A percentile compares a stretch with the other conserved stretches of the same genome.
Conservation (phyloP, 2,329 filamentous ascomycete genomes). For the Aschersonia sp. region DNA sequence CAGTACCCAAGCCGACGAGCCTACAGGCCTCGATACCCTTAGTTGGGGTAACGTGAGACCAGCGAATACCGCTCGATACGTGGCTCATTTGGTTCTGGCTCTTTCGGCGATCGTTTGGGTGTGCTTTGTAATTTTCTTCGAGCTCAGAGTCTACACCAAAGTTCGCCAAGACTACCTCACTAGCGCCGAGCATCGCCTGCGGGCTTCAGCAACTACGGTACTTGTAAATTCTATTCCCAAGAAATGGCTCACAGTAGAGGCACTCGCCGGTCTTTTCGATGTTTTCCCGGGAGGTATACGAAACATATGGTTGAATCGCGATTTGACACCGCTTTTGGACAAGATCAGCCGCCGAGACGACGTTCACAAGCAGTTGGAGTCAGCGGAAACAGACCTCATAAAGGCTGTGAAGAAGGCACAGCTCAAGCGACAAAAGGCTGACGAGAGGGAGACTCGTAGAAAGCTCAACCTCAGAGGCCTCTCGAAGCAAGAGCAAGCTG, state of each 20-base stretch:
- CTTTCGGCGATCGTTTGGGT: conserved; percentile 69
- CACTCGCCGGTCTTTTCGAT: conserved; percentile 74
- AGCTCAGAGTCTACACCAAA: conserved; percentile 78
- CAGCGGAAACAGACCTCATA: conserved; percentile 74
- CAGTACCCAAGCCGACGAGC: conserved; percentile 8
- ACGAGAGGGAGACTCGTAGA: conserved; percentile 50
- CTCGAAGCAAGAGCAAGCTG: conserved; percentile 34
- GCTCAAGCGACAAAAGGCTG: conserved; percentile 48
- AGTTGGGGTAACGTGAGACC: conserved; percentile 77
- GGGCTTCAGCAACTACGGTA: conserved; percentile 90
- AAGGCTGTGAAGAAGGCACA: conserved; percentile 66
- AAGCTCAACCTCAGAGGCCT: conserved; percentile 31
- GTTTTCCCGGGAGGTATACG: conserved; percentile 91
- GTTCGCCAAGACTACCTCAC: conserved; percentile 90
- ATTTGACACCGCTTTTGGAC: conserved; percentile 68
- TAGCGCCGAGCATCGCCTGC: conserved; percentile 82
- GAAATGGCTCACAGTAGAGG: conserved; percentile 80
- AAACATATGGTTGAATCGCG: conserved; percentile 93
- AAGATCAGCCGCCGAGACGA: conserved; percentile 67
- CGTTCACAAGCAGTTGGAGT: conserved; percentile 59
- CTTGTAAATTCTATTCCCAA: conserved; percentile 79
- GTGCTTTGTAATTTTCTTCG: conserved; percentile 74
- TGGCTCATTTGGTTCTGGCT: conserved; percentile 73
- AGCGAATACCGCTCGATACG: conserved; percentile 54
- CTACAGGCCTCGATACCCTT: conserved; percentile 60